Evolutionary conservation across 148 eudicot species (phyloP), one percentile per base, ranked within the genome.

Genomic region (Rhododendron griersonianum): DNA sequence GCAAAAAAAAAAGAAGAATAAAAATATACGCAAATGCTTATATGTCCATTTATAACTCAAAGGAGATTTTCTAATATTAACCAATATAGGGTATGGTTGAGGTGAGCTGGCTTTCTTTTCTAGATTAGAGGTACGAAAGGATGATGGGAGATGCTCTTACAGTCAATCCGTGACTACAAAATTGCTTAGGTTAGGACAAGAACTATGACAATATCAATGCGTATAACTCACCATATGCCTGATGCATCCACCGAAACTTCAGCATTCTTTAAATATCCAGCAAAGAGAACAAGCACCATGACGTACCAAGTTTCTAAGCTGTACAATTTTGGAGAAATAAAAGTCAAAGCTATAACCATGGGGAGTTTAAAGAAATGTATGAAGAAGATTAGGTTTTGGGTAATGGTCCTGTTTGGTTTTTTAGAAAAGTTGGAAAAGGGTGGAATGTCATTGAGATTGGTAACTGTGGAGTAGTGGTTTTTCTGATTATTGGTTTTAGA

Each of bases 191-290:
- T 57, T 16, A 16, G 63, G 23, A 57, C 63, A 57, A 57, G 61
- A 55, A 18, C 57, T 51, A 53, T 15, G 7, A 57, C 23, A 57
- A 18, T 18, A 18, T 18, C 63, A 57, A 18, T 4, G 23, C 1
- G 0, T 18, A 18, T 57, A 57, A 47, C 89, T 65, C 53, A 91
- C 92, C 92, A 87, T 11, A 91, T 65, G 35, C 91, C 89, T 1
- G 87, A 28, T 28, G 89, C 91, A 78, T 85, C 92, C 0, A 91
- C 89, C 1, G 92, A 86, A 81, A 89, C 57, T 86, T 91, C 91
- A 30, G 92, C 87, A 25, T 91, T 82, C 86, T 86, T 89, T 67
- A 91, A 77, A 50, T 87, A 91, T 19, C 92, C 92, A 77, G 89
- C 92, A 28, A 91, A 87, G 1, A 89, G 87, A 18, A 86, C 48